Percentiles rank a stretch among this genome's conserved stretches.
phyloP scores from a whole-genome alignment of 2,329 filamentous ascomycete species.

The Plenodomus tracheiphilus region DNA sequence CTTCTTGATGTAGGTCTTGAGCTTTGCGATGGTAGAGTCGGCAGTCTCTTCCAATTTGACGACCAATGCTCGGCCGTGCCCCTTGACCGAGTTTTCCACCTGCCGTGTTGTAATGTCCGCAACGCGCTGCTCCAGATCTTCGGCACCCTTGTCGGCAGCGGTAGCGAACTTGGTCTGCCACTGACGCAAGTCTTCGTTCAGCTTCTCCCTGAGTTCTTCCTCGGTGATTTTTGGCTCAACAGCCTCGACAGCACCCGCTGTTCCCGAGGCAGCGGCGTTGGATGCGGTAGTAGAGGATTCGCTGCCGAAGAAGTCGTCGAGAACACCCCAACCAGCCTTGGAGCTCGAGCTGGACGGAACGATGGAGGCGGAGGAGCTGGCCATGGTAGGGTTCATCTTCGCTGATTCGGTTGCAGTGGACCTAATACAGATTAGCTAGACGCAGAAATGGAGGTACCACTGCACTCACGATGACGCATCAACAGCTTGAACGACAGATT shows the following conservation, averaged over 20 bases:
- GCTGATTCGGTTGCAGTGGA: conserved; percentile 16
- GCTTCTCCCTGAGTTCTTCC: conserved; percentile 58
- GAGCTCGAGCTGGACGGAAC: conserved; percentile 23
- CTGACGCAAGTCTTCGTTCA: conserved; percentile 74
- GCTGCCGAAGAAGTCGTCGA: conserved; percentile 35
- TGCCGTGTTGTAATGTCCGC: conserved; percentile 74
- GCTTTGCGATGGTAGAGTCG: conserved; percentile 62
- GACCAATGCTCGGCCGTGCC: conserved; percentile 68
- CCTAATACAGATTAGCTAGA: conserved; percentile 13
- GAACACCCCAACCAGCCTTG: conserved; percentile 33
- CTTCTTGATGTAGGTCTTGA: conserved; percentile 69
- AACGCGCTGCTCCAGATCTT: conserved; percentile 66
- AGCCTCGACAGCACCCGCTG: conserved; percentile 17
- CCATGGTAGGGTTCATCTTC: conserved; percentile 22
- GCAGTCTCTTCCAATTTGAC: conserved; percentile 69
- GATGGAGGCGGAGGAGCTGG: conserved; percentile 23
- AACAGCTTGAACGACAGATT: conserved; percentile 60
- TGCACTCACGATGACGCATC: conserved; percentile 43
- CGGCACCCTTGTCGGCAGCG: conserved; percentile 81
- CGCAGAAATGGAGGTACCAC: not conserved
- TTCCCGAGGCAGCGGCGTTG: conserved; percentile 18
- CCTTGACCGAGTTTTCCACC: conserved; percentile 66
- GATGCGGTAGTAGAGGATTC: conserved; percentile 27
- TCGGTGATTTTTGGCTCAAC: conserved; percentile 31
- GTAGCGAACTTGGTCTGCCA: conserved; percentile 90